Evolutionary conservation across 2,329 filamentous ascomycete species (phyloP).

Genomic region (Keithomyces neogunnii): DNA sequence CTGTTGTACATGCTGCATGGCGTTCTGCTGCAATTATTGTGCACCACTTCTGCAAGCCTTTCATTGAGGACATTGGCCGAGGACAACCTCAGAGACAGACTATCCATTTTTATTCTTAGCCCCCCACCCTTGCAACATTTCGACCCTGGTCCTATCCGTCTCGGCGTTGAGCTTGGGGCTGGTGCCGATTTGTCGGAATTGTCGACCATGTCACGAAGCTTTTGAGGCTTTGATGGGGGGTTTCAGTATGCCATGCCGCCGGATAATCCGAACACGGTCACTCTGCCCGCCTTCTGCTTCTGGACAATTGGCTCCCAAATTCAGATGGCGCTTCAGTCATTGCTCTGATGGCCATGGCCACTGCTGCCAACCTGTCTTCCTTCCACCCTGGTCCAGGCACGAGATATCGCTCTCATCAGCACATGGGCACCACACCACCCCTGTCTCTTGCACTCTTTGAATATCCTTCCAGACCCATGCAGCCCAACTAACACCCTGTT

Average conservation of each 20-base stretch:
- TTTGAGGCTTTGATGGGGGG: not conserved
- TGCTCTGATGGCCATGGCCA: not conserved
- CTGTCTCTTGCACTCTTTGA: not conserved
- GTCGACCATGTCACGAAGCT: not conserved
- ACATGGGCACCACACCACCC: conserved; percentile 2
- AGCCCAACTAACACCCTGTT: conserved; percentile 3
- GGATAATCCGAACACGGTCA: not conserved
- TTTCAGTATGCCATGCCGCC: not conserved
- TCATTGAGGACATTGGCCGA: conserved; percentile 2
- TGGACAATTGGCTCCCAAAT: not conserved
- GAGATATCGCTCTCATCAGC: not conserved
- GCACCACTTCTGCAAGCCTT: not conserved
- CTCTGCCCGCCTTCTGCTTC: not conserved
- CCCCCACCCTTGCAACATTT: conserved; percentile 2
- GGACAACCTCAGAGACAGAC: not conserved
- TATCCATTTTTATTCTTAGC: not conserved
- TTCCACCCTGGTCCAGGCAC: not conserved
- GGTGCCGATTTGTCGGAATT: conserved; percentile 7
- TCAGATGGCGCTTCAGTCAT: not conserved
- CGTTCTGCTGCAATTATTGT: not conserved
- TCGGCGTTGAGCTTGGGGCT: conserved; percentile 1
- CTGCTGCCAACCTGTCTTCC: not conserved
- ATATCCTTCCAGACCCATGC: not conserved
- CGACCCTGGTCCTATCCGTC: conserved; percentile 2
- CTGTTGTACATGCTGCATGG: conserved; percentile 3